These are phyloP conservation scores for Pythium periplocum DNA, from an alignment of 352 stramenopile genomes.

Conservation along the genomic window DNA sequence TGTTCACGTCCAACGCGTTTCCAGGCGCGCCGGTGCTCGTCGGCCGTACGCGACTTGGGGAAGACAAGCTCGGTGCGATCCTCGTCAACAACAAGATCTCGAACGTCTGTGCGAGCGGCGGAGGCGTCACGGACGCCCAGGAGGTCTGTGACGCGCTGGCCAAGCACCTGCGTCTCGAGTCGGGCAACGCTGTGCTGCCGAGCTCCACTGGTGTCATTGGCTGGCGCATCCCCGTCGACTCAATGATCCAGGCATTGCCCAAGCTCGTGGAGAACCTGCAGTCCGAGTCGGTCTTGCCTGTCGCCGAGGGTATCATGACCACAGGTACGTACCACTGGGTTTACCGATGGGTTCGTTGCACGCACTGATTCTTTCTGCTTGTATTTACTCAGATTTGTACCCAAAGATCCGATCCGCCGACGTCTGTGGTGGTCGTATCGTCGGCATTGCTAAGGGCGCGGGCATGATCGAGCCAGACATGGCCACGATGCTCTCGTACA, in stretches of 20 bases:
- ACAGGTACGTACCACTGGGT: slow-evolving; percentile 53
- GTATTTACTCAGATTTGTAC: slow-evolving; percentile 58
- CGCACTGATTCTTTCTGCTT: slow-evolving; percentile 1
- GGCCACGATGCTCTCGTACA: slow-evolving; percentile 88
- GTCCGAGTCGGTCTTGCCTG: slow-evolving; percentile 89
- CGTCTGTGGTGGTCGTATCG: slow-evolving; percentile 86
- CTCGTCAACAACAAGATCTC: slow-evolving; percentile 99
- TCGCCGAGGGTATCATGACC: slow-evolving; percentile 96
- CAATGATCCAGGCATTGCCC: slow-evolving; percentile 78
- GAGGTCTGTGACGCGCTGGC: slow-evolving; percentile 91
- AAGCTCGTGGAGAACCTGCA: slow-evolving; percentile 87
- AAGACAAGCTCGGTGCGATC: slow-evolving; percentile 90
- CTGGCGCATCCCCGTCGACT: slow-evolving; percentile 95
- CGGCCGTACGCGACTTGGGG: slow-evolving; percentile 86
- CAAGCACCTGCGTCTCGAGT: slow-evolving; percentile 81
- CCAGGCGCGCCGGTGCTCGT: slow-evolving; percentile 88
- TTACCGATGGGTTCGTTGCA: not conserved
- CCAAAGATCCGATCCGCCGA: slow-evolving; percentile 86
- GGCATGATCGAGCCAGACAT: slow-evolving; percentile 99
- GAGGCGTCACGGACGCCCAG: slow-evolving; percentile 90
- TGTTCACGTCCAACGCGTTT: slow-evolving; percentile 91
- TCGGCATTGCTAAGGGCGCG: slow-evolving; percentile 97
- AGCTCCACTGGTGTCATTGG: slow-evolving; percentile 98
- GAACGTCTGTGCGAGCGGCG: slow-evolving; percentile 95
- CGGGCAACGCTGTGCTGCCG: slow-evolving; percentile 87